Evolutionary conservation across 208 protist genomes (phyloP).

Genomic region (Trypanosoma rangeli): DNA sequence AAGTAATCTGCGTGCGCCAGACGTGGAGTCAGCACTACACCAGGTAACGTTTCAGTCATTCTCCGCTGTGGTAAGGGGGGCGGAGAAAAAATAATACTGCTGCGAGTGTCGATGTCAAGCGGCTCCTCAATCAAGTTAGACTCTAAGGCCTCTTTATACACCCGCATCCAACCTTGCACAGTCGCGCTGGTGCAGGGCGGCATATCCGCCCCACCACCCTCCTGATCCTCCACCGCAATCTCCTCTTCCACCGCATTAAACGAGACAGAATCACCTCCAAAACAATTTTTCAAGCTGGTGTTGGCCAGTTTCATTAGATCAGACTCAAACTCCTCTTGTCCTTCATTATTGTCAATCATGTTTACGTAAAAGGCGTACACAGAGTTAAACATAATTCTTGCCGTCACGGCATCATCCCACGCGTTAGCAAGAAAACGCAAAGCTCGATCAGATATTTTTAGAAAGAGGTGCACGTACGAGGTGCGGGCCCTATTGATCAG

Average conservation of each 20-base stretch:
- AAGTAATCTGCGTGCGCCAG: background rate
- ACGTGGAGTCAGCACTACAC: background rate
- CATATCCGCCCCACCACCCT: slow-evolving; percentile 6
- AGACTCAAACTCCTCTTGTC: background rate
- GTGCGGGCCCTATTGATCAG: background rate
- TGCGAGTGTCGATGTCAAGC: background rate
- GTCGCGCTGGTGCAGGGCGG: slow-evolving; percentile 3
- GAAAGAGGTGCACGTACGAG: slow-evolving; percentile 18
- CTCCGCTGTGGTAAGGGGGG: background rate
- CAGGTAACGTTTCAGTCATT: background rate
- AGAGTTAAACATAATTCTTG: slow-evolving; percentile 14
- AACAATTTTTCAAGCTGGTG: slow-evolving; percentile 1
- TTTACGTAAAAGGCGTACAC: slow-evolving; percentile 19
- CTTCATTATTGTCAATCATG: slow-evolving; percentile 10
- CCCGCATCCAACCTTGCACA: slow-evolving; percentile 7
- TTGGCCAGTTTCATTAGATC: slow-evolving; percentile 1
- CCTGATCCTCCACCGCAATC: background rate
- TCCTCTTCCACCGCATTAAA: background rate
- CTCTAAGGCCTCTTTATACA: background rate
- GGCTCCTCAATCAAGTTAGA: slow-evolving; percentile 13
- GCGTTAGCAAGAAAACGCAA: slow-evolving; percentile 21
- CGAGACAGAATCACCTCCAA: background rate
- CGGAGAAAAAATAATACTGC: slow-evolving; percentile 1
- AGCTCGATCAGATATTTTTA: slow-evolving; percentile 19
- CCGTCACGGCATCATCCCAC: slow-evolving; percentile 1